Conservation (phyloP, 345 rosid species). For the Leavenworthia alabamica region DNA sequence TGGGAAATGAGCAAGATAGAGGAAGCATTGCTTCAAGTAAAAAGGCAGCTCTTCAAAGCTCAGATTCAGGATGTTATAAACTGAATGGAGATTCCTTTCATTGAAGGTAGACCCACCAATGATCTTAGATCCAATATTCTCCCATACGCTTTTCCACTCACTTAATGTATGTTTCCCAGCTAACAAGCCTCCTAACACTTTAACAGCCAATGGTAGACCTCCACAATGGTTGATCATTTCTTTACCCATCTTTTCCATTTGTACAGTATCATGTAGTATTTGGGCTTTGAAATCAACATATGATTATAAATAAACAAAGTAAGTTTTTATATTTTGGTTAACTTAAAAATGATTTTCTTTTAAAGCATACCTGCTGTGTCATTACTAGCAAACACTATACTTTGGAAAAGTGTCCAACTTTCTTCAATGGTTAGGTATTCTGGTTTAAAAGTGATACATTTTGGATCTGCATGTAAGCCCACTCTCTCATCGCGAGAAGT, state of each 20-base stretch:
- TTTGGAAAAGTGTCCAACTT: constrained; percentile 39
- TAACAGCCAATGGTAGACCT: neutral
- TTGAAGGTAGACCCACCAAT: neutral
- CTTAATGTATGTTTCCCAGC: neutral
- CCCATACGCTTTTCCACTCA: neutral
- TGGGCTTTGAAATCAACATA: neutral
- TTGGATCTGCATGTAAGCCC: neutral
- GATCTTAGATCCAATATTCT: neutral
- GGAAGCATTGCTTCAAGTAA: constrained; percentile 13
- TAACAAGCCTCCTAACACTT: neutral
- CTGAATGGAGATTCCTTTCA: too few species aligned
- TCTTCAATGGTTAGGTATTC: neutral
- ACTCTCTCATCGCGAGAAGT: constrained; percentile 32
- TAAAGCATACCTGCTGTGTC: constrained; percentile 7
- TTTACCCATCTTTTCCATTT: too few species aligned
- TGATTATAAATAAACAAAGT: neutral
- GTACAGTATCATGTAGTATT: too few species aligned
- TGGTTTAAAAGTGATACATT: neutral
- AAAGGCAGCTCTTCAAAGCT: constrained; percentile 18
- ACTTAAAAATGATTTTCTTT: neutral
- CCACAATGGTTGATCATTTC: too few species aligned
- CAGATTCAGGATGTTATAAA: neutral
- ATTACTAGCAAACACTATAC: constrained; percentile 14
- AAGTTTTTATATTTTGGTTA: too few species aligned
- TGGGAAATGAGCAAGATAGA: constrained; percentile 7